Percentiles rank a stretch among this genome's conserved stretches.
These are phyloP conservation scores for Hirsutella thompsonii DNA, from an alignment of 2,329 filamentous ascomycete species.

Conservation along the genomic window DNA sequence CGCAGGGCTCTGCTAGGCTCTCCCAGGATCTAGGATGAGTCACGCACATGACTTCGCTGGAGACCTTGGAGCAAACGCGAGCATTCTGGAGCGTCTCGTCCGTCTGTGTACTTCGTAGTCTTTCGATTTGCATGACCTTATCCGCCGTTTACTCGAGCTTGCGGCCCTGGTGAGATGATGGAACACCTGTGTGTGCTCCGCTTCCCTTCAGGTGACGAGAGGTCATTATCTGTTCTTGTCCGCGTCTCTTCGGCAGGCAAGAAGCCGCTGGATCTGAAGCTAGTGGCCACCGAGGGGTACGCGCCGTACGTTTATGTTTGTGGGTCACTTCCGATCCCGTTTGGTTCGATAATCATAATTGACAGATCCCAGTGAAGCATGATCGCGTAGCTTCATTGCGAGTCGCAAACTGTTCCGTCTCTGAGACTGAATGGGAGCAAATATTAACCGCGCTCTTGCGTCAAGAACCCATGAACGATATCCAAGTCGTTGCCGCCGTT, in stretches of 20 bases:
- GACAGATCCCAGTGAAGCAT: constrained; percentile 37
- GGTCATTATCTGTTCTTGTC: constrained; percentile 44
- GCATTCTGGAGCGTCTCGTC: too few species aligned
- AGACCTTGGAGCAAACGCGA: too few species aligned
- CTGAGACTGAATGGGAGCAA: constrained; percentile 52
- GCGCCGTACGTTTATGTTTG: constrained; percentile 43
- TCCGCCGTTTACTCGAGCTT: background rate
- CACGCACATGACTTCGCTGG: too few species aligned
- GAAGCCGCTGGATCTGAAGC: constrained; percentile 47
- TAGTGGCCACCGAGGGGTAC: constrained; percentile 56
- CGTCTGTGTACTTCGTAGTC: too few species aligned
- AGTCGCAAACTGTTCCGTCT: constrained; percentile 38
- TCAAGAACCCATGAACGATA: constrained; percentile 33
- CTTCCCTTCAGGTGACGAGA: constrained; percentile 41
- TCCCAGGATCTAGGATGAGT: too few species aligned
- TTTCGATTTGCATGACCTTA: too few species aligned
- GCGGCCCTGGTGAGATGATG: constrained; percentile 8
- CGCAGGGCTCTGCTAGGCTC: too few species aligned
- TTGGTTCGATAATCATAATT: background rate
- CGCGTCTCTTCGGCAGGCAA: constrained; percentile 39
- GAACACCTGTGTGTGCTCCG: constrained; percentile 32
- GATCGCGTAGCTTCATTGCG: constrained; percentile 38
- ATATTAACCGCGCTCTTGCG: constrained; percentile 47
- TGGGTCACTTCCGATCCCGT: constrained; percentile 23
- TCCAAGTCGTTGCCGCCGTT: constrained; percentile 48